phyloP scores from a whole-genome alignment of 192 early-diverging fungal genomes.

The Coemansia nantahalensis region DNA sequence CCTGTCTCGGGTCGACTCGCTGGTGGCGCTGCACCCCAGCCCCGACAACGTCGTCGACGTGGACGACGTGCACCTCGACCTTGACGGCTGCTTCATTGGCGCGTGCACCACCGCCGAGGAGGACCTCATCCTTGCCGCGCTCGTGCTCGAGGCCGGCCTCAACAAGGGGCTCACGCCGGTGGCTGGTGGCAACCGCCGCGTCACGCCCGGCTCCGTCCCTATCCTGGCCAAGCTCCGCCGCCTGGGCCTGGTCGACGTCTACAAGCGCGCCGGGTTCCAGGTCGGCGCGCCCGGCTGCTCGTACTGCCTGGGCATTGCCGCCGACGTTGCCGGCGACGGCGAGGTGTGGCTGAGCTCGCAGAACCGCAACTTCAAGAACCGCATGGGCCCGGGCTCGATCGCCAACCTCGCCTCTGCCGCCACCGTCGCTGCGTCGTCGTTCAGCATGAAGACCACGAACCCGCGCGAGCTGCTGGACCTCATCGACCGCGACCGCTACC shows the following conservation, averaged over 20 bases:
- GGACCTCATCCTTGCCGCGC: conserved; percentile 72
- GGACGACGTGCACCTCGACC: conserved; percentile 60
- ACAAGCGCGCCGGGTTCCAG: conserved; percentile 72
- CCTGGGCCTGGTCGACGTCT: conserved; percentile 69
- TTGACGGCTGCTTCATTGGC: conserved; percentile 80
- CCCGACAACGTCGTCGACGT: conserved; percentile 75
- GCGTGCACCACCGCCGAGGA: conserved; percentile 83
- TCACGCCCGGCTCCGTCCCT: conserved; percentile 74
- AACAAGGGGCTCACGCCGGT: conserved; percentile 65
- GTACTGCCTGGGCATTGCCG: conserved; percentile 78
- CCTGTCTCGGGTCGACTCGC: conserved; percentile 64
- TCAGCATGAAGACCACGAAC: conserved; percentile 70
- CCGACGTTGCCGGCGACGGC: conserved; percentile 72
- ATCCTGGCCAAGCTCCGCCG: conserved; percentile 75
- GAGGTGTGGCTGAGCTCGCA: conserved; percentile 82
- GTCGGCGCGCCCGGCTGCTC: conserved; percentile 77
- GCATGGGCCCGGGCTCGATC: conserved; percentile 80
- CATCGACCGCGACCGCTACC: conserved; percentile 62
- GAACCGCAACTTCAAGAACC: conserved; percentile 84
- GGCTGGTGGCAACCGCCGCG: conserved; percentile 62
- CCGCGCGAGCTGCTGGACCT: conserved; percentile 64
- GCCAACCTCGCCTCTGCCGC: conserved; percentile 76
- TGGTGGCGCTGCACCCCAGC: conserved; percentile 69
- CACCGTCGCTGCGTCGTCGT: conserved; percentile 75
- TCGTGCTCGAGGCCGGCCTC: conserved; percentile 72